Evolutionary conservation across 441 rosid genomes (phyloP).

Genomic region (Capsella rubella): DNA sequence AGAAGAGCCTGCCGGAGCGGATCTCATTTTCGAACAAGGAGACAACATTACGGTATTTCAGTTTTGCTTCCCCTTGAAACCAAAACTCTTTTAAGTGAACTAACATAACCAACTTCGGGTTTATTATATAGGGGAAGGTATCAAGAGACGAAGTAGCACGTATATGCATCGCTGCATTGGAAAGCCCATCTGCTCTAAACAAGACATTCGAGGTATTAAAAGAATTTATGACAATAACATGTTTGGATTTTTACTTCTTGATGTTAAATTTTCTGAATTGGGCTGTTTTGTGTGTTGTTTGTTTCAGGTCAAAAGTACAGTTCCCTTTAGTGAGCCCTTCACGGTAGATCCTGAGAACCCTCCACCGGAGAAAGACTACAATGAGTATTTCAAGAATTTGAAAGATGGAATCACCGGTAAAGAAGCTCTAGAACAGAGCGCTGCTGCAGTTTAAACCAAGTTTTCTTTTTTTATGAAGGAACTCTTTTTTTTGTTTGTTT

Average conservation of each 20-base stretch:
- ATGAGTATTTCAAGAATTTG: conserved; percentile 67
- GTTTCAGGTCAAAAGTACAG: conserved; percentile 79
- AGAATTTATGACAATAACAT: neutral
- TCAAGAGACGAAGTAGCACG: conserved; percentile 92
- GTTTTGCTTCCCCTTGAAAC: neutral
- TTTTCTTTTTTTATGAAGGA: too few relatives aligned
- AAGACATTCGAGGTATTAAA: conserved; percentile 83
- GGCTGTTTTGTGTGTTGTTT: conserved; percentile 20
- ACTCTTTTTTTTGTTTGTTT: neutral
- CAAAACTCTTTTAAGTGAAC: neutral
- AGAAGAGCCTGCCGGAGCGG: conserved; percentile 96
- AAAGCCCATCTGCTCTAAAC: conserved; percentile 73
- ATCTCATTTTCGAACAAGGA: conserved; percentile 90
- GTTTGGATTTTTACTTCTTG: neutral
- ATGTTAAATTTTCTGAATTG: conserved; percentile 7
- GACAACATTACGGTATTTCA: conserved; percentile 75
- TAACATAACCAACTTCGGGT: conserved; percentile 21
- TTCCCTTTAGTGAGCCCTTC: conserved; percentile 86
- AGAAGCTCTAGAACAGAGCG: conserved; percentile 67
- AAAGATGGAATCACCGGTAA: conserved; percentile 84
- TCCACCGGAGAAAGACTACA: conserved; percentile 85
- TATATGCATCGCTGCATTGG: conserved; percentile 83
- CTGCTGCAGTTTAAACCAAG: conserved; percentile 36
- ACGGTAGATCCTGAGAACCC: conserved; percentile 88
- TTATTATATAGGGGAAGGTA: conserved; percentile 68